Conservation (phyloP, 1,284 basidiomycete genomes). For the Marasmius tenuissimus region DNA sequence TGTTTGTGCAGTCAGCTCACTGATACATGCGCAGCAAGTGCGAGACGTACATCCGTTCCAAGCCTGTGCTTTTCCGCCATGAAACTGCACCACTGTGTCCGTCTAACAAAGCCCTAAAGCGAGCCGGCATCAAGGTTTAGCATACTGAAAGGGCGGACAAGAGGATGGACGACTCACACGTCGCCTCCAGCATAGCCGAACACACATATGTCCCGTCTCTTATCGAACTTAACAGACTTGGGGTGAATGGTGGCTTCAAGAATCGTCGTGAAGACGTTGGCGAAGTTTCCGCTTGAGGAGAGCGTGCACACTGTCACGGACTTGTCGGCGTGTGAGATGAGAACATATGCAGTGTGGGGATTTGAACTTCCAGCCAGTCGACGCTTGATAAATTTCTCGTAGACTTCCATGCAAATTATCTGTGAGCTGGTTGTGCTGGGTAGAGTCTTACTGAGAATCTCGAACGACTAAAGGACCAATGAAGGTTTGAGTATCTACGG, state of each 20-base stretch:
- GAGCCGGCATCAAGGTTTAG: no score
- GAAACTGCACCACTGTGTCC: no score
- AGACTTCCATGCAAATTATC: neutral
- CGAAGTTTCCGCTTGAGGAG: neutral
- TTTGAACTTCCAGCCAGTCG: no score
- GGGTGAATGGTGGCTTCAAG: neutral
- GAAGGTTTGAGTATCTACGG: neutral
- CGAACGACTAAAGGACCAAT: constrained; percentile 2
- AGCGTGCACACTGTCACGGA: neutral
- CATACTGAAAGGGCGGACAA: no score
- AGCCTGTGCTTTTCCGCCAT: no score
- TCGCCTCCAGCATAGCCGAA: no score
- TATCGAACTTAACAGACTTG: neutral
- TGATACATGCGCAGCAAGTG: no score
- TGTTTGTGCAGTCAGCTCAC: no score
- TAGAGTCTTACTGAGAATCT: neutral
- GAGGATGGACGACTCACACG: no score
- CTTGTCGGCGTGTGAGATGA: neutral
- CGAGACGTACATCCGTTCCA: no score
- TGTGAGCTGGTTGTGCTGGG: neutral
- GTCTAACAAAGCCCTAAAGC: no score
- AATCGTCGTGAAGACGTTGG: neutral
- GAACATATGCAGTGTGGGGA: neutral
- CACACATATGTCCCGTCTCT: neutral
- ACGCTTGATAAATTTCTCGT: no score